Evolutionary conservation across 306 rosid genomes (phyloP).

Genomic region (Calophaca sinica): DNA sequence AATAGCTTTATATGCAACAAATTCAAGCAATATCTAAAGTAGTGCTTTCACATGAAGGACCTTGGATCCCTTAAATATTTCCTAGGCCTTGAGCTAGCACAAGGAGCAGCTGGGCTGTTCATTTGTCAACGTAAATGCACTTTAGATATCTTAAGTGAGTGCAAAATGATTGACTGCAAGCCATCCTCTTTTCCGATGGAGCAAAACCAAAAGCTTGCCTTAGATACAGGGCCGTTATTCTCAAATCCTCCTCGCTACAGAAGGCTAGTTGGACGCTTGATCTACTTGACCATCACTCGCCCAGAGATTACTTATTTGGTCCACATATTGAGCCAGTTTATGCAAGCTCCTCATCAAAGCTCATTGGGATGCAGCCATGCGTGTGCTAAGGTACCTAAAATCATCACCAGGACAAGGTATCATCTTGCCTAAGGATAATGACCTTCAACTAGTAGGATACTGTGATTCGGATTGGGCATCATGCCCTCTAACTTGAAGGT

Average conservation of each 20-base stretch:
- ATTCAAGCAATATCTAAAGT: neutral
- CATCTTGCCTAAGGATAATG: neutral
- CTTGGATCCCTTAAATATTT: neutral
- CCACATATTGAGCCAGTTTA: neutral
- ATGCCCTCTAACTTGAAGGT: neutral
- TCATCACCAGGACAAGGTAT: neutral
- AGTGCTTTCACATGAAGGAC: neutral
- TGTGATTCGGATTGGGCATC: conserved; percentile 1
- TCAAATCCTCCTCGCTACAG: neutral
- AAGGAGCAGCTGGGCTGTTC: neutral
- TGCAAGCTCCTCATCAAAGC: neutral
- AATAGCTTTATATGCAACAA: neutral
- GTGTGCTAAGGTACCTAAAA: neutral
- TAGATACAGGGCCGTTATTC: neutral
- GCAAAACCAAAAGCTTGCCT: neutral
- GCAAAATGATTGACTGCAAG: neutral
- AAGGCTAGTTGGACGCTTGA: neutral
- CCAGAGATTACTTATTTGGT: neutral
- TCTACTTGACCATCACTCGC: neutral
- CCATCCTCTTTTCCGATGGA: neutral
- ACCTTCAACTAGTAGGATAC: neutral
- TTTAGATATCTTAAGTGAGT: neutral
- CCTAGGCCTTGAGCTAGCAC: neutral
- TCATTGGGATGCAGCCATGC: conserved; percentile 1
- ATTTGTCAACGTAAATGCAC: neutral